Percentiles rank a stretch among this genome's conserved stretches.
Conservation (phyloP, 169 alveolate species). For the Cryptosporidium tyzzeri region DNA sequence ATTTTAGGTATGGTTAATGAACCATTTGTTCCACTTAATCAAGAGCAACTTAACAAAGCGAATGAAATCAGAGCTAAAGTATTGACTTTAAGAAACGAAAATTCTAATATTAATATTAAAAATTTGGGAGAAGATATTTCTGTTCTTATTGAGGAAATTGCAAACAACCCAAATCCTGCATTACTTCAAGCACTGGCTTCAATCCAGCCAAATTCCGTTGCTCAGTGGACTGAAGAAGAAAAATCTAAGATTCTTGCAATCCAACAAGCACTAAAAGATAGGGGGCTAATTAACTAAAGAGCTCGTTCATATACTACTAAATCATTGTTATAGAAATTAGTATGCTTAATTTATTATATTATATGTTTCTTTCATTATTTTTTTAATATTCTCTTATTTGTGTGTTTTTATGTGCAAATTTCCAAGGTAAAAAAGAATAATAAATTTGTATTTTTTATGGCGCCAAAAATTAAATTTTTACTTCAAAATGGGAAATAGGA, state of each 20-base stretch:
- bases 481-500: slow-evolving; percentile 39
- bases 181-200: slow-evolving; percentile 56
- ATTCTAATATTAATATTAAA: slow-evolving; percentile 5
- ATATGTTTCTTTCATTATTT: neutral
- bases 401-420: too few species aligned
- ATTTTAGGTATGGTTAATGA: slow-evolving; percentile 78
- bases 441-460: neutral
- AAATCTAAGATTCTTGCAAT: slow-evolving; percentile 49
- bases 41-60: slow-evolving; percentile 65
- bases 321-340: neutral
- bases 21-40: slow-evolving; percentile 58
- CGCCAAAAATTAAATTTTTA: neutral
- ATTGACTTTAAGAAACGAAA: slow-evolving; percentile 5
- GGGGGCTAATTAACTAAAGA: slow-evolving; percentile 55
- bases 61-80: slow-evolving; percentile 34
- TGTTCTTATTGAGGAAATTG: slow-evolving; percentile 48
- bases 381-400: neutral
- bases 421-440: too few species aligned
- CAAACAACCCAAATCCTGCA: slow-evolving; percentile 70
- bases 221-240: slow-evolving; percentile 73
- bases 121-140: slow-evolving; percentile 57
- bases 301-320: neutral
- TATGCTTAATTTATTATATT: neutral
- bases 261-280: slow-evolving; percentile 43
- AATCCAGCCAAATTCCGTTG: slow-evolving; percentile 59